These are phyloP conservation scores for Agaricales sp. DNA, from an alignment of 1,284 basidiomycete species.

Conservation along the genomic window DNA sequence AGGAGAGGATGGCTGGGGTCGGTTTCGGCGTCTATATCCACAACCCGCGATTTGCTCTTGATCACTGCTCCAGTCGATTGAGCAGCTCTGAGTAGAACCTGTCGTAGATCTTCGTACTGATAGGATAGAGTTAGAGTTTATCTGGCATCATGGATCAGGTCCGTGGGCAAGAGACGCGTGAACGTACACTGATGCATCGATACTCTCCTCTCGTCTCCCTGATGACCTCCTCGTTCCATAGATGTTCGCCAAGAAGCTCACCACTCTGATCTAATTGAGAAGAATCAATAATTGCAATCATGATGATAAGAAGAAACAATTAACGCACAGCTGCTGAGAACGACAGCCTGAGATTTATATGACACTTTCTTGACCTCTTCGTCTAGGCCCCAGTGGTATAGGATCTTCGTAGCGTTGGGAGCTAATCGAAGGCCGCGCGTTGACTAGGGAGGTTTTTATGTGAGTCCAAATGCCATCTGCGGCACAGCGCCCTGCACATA, in stretches of 20 bases:
- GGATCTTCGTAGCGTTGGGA: constrained; percentile 46
- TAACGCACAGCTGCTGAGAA: constrained; percentile 27
- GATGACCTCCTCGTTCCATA: constrained; percentile 44
- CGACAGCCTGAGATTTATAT: constrained; percentile 26
- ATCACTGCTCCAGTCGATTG: constrained; percentile 31
- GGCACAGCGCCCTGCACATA: neutral
- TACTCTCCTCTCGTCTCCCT: constrained; percentile 45
- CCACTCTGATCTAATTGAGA: constrained; percentile 29
- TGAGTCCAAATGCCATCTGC: constrained; percentile 1
- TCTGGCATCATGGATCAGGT: neutral
- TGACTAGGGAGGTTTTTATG: constrained; percentile 13
- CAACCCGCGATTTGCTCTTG: constrained; percentile 28
- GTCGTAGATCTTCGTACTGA: constrained; percentile 32
- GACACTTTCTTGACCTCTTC: constrained; percentile 25
- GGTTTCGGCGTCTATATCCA: constrained; percentile 23
- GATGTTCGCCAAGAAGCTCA: constrained; percentile 36
- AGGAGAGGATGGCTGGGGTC: constrained; percentile 20
- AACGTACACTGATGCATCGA: constrained; percentile 36
- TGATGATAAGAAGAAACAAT: neutral
- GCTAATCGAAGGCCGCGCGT: constrained; percentile 37
- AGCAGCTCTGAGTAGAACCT: constrained; percentile 31
- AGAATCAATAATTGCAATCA: neutral
- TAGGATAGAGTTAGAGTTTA: neutral
- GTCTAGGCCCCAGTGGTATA: constrained; percentile 45
- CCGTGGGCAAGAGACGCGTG: neutral